Conservation (phyloP, 805 yeast species). For the Candida yuanshanica region DNA sequence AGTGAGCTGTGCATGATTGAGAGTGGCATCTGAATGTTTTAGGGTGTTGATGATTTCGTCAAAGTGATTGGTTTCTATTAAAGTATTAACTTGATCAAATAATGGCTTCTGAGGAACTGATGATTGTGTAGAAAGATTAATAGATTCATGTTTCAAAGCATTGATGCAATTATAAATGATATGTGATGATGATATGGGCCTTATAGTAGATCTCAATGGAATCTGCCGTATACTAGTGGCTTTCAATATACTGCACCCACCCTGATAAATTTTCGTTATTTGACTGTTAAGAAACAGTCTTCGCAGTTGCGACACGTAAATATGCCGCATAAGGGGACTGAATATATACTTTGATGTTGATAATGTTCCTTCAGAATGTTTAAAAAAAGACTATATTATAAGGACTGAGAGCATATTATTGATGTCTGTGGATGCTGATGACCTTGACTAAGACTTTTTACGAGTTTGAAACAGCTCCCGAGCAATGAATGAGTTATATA, state of each 20-base stretch:
- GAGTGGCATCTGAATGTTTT: constrained; percentile 1
- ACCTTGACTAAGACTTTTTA: too few relatives aligned
- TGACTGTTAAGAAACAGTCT: neutral
- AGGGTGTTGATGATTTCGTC: constrained; percentile 3
- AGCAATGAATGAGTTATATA: too few relatives aligned
- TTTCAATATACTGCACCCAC: neutral
- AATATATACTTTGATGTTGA: too few relatives aligned
- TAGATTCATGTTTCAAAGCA: neutral
- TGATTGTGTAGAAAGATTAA: neutral
- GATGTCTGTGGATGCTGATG: too few relatives aligned
- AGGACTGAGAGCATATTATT: neutral
- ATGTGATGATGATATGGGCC: neutral
- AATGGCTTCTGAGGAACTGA: neutral
- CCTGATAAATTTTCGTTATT: neutral
- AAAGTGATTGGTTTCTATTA: constrained; percentile 4
- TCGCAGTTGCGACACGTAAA: neutral
- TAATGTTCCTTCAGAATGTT: too few relatives aligned
- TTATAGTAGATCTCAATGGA: neutral
- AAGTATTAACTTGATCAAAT: neutral
- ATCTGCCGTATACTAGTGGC: neutral
- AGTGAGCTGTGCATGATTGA: constrained; percentile 1
- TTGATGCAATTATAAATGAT: neutral
- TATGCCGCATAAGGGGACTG: neutral
- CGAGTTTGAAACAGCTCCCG: too few relatives aligned
- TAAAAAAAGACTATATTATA: neutral